Evolutionary conservation across 2,329 filamentous ascomycete genomes (phyloP).

Genomic region (Plectosphaerella cucumerina): DNA sequence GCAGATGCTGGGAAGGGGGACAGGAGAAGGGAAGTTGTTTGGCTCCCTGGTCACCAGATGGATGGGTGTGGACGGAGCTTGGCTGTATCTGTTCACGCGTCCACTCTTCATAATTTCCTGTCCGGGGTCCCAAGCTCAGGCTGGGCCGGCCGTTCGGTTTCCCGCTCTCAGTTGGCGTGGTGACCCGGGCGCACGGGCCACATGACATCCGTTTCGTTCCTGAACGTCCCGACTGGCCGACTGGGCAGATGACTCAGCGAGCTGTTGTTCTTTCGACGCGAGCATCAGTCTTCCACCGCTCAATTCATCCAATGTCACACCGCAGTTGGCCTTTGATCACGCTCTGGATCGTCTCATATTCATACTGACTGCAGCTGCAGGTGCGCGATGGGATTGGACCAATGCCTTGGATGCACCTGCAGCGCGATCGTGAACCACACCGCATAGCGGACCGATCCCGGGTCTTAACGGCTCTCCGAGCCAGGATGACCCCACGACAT

Average conservation of each 20-base stretch:
- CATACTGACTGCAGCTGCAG: too few relatives aligned
- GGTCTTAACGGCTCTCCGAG: neutral
- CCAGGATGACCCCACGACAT: neutral
- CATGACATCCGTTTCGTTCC: neutral
- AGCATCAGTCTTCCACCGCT: too few relatives aligned
- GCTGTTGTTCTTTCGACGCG: too few relatives aligned
- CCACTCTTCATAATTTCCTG: neutral
- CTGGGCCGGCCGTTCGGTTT: neutral
- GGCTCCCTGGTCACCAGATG: neutral
- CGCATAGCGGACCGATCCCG: too few relatives aligned
- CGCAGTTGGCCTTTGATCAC: too few relatives aligned
- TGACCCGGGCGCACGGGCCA: neutral
- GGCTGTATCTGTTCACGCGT: slow-evolving; percentile 1
- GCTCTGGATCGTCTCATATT: too few relatives aligned
- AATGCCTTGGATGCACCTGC: too few relatives aligned
- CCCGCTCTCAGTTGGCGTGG: neutral
- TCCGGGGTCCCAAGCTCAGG: neutral
- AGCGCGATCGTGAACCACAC: too few relatives aligned
- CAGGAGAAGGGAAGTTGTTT: neutral
- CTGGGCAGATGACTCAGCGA: neutral
- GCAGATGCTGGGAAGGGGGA: neutral
- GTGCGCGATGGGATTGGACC: too few relatives aligned
- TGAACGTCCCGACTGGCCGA: neutral
- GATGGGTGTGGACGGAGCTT: neutral
- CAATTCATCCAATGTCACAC: too few relatives aligned